Evolutionary conservation across 768 basidiomycete species (phyloP).

Genomic region (Dioszegia crocea): DNA sequence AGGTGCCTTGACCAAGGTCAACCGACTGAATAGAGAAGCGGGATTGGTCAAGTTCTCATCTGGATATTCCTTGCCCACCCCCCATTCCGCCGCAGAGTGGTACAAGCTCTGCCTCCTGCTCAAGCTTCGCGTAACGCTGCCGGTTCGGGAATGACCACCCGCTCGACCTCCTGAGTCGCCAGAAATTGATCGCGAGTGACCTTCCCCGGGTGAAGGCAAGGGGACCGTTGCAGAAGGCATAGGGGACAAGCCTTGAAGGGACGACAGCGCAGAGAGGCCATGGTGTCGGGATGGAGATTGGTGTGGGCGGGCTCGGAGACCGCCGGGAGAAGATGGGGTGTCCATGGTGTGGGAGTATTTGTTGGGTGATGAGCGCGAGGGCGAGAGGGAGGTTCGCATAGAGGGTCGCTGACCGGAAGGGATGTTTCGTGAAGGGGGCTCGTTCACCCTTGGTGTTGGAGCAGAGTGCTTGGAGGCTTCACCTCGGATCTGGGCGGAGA

Average conservation of each 20-base stretch:
- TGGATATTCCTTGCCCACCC: constrained; percentile 9
- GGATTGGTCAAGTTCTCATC: constrained; percentile 17
- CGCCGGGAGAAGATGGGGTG: neutral
- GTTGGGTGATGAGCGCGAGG: neutral
- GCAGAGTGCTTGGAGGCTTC: neutral
- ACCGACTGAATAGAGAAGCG: constrained; percentile 25
- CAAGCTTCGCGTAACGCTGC: constrained; percentile 26
- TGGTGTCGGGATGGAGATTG: constrained; percentile 9
- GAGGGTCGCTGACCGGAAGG: neutral
- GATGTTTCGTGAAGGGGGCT: neutral
- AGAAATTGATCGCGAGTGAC: constrained; percentile 5
- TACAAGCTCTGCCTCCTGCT: constrained; percentile 38
- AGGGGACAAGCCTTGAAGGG: constrained; percentile 45
- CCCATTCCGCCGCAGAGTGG: constrained; percentile 28
- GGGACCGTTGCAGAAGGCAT: constrained; percentile 20
- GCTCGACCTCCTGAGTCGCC: constrained; percentile 14
- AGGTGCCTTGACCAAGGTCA: constrained; percentile 47
- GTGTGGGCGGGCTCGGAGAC: neutral
- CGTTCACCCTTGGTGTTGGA: neutral
- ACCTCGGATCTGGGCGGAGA: neutral
- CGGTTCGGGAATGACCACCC: constrained; percentile 20
- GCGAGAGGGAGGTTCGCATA: neutral
- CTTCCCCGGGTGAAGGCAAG: neutral
- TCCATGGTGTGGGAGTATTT: neutral
- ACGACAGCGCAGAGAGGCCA: constrained; percentile 38